A percentile compares a stretch with the other conserved stretches of the same genome.
These are phyloP conservation scores for Stygiomarasmius scandens DNA, from an alignment of 1,284 basidiomycete species.

Conservation along the genomic window DNA sequence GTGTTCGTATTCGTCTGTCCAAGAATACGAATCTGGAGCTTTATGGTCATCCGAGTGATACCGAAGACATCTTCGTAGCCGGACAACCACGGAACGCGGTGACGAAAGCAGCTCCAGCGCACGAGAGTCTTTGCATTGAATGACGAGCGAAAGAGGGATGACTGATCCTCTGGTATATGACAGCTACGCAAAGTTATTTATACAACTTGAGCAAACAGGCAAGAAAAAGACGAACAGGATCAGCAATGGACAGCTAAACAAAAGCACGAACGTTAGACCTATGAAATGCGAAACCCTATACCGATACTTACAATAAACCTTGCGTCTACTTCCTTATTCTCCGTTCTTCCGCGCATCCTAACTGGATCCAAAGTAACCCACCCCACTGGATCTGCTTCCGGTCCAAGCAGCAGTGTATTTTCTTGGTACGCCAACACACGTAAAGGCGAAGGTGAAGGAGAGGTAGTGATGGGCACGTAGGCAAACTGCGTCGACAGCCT, in stretches of 20 bases:
- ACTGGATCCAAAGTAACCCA: constrained; percentile 35
- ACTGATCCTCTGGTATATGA: constrained; percentile 44
- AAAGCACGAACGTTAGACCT: not conserved
- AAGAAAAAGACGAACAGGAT: constrained; percentile 29
- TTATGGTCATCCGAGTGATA: constrained; percentile 14
- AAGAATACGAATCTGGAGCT: constrained; percentile 8
- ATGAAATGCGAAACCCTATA: not conserved
- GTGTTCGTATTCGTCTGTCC: constrained; percentile 25
- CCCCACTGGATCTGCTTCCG: constrained; percentile 38
- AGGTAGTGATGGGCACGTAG: constrained; percentile 38
- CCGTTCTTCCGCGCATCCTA: constrained; percentile 34
- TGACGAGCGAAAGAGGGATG: constrained; percentile 36
- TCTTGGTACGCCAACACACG: constrained; percentile 38
- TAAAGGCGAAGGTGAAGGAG: constrained; percentile 34
- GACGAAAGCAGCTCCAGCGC: constrained; percentile 36
- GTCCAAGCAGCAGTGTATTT: constrained; percentile 30
- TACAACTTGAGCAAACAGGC: not conserved
- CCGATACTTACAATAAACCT: constrained; percentile 33
- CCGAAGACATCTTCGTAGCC: constrained; percentile 31
- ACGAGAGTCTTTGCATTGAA: constrained; percentile 33
- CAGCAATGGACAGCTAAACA: constrained; percentile 37
- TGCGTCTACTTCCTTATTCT: constrained; percentile 30
- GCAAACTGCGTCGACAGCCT: constrained; percentile 34
- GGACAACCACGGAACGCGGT: constrained; percentile 31
- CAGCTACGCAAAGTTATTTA: constrained; percentile 26